Base-by-base conservation (phyloP, 805 yeast species). In the Saccharomycopsis fibuligera region DNA sequence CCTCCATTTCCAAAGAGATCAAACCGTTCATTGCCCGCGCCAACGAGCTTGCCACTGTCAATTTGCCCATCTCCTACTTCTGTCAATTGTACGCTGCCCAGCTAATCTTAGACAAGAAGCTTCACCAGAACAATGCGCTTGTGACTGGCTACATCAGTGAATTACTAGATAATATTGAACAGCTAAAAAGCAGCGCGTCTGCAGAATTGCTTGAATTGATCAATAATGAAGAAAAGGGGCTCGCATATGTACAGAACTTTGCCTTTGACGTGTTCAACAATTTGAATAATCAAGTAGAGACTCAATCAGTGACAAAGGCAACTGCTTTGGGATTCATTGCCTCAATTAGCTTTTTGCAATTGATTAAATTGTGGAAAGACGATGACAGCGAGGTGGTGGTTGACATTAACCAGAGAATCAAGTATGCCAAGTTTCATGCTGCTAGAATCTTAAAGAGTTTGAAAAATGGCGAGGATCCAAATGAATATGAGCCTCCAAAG, bases 41-140 rank as follows among this genome's bases (percentile, higher is more conserved):
- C 19, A 63, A 61, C 8, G 96, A 88, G 56, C 58, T 86, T 36
- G 69, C 65, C 17, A 51, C 57, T 0, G 73, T 70, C 8, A 83
- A 86, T 53, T 89, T 95, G 0, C 66, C 82, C 9, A 74, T 87
- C 25, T 70, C 91, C 4, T 87, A 86, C 63, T 85, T 76, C 63
- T 84, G 93, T 64, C 73, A 71, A 53, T 61, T 83, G 44, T 82
- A 83, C 59, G 86, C 89, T 0, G 81, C 86, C 2, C 91, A 90
- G 62, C 70, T 77, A 57, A 80, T 91, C 3, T 66, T 91, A 19
- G 70, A 71, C 33, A 64, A 74, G 38, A 75, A 78, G 48, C 66
- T 81, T 19, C 96, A 89, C 58, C 66, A 75, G 21, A 57, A 67
- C 1, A 75, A 76, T 51, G 66, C 69, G 5, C 83, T 74, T 12